Percentiles rank a stretch among this genome's conserved stretches.
These are phyloP conservation scores for Tricladium varicosporioides DNA, from an alignment of 2,329 filamentous ascomycete genomes.

Conservation along the genomic window DNA sequence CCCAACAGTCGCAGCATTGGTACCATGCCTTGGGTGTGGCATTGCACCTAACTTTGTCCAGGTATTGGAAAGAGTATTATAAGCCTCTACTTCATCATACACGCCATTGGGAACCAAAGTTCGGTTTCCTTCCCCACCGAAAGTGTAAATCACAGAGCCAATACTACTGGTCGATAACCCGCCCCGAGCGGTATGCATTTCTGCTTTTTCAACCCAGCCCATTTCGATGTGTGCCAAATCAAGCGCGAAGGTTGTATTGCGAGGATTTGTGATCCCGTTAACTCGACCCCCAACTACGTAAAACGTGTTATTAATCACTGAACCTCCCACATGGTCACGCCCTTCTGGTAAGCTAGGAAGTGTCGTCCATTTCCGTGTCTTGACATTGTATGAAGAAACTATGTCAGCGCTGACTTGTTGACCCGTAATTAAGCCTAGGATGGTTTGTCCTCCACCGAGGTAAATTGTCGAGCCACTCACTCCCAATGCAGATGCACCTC, in stretches of 20 bases:
- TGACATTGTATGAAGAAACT: conserved; percentile 31
- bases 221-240: not conserved
- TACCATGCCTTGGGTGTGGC: not conserved
- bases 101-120: not conserved
- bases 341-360: conserved; percentile 35
- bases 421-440: not conserved
- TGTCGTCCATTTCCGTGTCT: conserved; percentile 28
- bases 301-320: conserved; percentile 35
- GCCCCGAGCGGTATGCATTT: not conserved
- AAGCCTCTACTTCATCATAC: not conserved
- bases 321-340: conserved; percentile 36
- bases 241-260: not conserved
- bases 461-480: conserved; percentile 32
- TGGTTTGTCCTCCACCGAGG: conserved; percentile 39
- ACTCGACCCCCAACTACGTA: conserved; percentile 30
- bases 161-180: not conserved
- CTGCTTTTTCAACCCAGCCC: not conserved
- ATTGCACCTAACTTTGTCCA: not conserved
- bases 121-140: not conserved
- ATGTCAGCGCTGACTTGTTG: conserved; percentile 1
- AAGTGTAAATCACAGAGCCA: not conserved
- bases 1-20: not conserved
- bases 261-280: conserved; percentile 18
- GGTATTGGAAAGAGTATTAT: not conserved
- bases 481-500: not conserved